These are phyloP conservation scores for Lasiosphaeria miniovina DNA, from an alignment of 495 filamentous ascomycete species.

Conservation along the genomic window DNA sequence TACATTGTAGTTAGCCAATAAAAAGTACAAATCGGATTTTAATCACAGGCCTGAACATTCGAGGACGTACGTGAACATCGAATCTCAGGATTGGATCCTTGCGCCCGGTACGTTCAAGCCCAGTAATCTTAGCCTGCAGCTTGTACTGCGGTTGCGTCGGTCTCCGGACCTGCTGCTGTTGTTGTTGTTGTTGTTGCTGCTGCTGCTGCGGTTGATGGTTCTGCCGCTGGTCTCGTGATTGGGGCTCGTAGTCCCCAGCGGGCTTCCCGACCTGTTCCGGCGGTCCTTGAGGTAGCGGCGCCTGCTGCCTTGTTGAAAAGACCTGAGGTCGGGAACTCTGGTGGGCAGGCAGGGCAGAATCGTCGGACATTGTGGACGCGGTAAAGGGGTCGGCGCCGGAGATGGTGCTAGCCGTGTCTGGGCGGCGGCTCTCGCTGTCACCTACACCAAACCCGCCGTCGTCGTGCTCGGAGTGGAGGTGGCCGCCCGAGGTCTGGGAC, in stretches of 20 bases:
- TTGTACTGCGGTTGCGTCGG: slow-evolving; percentile 67
- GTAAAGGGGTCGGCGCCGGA: slow-evolving; percentile 18
- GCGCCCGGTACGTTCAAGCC: slow-evolving; percentile 84
- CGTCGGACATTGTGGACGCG: slow-evolving; percentile 15
- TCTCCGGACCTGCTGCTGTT: slow-evolving; percentile 48
- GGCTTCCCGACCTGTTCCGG: slow-evolving; percentile 1
- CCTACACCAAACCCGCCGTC: slow-evolving; percentile 38
- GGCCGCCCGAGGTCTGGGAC: slow-evolving; percentile 33
- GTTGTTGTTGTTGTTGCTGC: slow-evolving; percentile 27
- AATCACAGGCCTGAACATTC: not conserved
- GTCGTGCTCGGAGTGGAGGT: slow-evolving; percentile 27
- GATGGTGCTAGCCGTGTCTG: slow-evolving; percentile 40
- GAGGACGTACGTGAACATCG: slow-evolving; percentile 77
- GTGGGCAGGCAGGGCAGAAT: slow-evolving; percentile 4
- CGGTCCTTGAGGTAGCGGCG: slow-evolving; percentile 20
- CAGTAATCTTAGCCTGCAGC: slow-evolving; percentile 90
- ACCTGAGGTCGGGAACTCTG: slow-evolving; percentile 14
- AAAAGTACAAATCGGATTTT: not conserved
- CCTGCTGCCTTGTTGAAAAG: slow-evolving; percentile 14
- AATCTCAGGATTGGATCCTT: slow-evolving; percentile 95
- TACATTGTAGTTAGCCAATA: slow-evolving; percentile 34
- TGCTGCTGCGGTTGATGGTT: slow-evolving; percentile 40
- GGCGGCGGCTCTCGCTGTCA: slow-evolving; percentile 32
- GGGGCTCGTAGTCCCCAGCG: slow-evolving; percentile 15
- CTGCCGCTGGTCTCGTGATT: slow-evolving; percentile 31